Evolutionary conservation across 164 flowering plant genomes (phyloP), one percentile per base, ranked within the genome.

Genomic region (Macadamia tetraphylla): DNA sequence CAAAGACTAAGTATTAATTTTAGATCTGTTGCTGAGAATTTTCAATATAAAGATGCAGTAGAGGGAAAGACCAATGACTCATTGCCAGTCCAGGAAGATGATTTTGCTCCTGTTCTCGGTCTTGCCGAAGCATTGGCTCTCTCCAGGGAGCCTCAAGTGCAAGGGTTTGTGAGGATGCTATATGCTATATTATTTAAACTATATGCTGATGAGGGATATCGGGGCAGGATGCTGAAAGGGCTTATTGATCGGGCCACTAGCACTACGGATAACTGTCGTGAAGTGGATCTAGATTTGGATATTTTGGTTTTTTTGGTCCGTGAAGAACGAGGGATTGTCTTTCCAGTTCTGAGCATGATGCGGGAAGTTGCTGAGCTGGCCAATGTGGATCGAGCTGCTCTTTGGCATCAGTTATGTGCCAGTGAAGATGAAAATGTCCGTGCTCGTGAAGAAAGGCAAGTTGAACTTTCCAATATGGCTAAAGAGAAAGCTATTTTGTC

Each of bases 381-480:
- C 58, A 91, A 86, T 85, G 90, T 88, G 75, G 93, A 92, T 69
- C 84, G 98, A 48, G 92, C 94, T 23, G 91, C 97, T 44, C 92
- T 95, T 74, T 92, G 96, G 99, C 94, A 95, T 84, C 98, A 88
- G 73, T 75, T 92, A 71, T 86, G 95, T 78, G 88, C 92, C 17
- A 88, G 82, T 78, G 96, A 91, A 81, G 97, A 92, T 71, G 98
- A 89, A 67, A 86, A 86, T 67, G 76, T 82, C 43, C 86, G 87
- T 29, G 55, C 81, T 62, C 92, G 91, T 76, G 96, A 92, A 69
- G 97, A 91, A 78, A 84, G 72, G 60, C 86, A 87, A 81, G 77
- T 74, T 29, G 98, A 92, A 71, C 52, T 76, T 43, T 78, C 86
- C 42, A 82, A 73, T 77, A 69, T 86, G 80, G 79, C 60, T 18